Conservation (phyloP, 2,329 filamentous ascomycete genomes). For the Raffaelea arxii region DNA sequence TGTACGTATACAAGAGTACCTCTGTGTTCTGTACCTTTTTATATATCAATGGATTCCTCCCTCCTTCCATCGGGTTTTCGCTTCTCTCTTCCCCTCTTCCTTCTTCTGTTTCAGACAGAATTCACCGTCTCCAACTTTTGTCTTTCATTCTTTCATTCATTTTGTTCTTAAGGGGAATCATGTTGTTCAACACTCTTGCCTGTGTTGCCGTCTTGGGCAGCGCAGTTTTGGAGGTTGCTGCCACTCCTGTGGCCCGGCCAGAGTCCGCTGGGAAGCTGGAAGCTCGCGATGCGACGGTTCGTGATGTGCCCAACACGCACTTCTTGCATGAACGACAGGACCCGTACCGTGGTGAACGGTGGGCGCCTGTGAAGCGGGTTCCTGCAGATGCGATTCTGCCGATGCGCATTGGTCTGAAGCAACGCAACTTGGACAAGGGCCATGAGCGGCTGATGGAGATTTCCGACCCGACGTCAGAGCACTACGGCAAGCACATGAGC, state of each 20-base stretch:
- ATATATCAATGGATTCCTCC: background rate
- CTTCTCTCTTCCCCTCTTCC: background rate
- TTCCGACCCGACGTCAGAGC: constrained; percentile 16
- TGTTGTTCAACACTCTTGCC: constrained; percentile 3
- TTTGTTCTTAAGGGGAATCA: constrained; percentile 1
- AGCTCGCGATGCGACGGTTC: background rate
- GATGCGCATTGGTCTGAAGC: constrained; percentile 15
- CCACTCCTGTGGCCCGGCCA: constrained; percentile 3
- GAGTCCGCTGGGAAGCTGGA: too few species aligned
- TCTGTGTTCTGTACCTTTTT: too few species aligned
- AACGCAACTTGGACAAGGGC: constrained; percentile 20
- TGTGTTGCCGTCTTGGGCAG: constrained; percentile 2
- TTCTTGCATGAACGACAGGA: constrained; percentile 22
- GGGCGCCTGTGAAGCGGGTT: constrained; percentile 18
- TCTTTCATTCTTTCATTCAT: background rate
- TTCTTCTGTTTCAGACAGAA: background rate
- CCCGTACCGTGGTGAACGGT: constrained; percentile 15
- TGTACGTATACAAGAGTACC: too few species aligned
- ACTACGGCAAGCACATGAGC: constrained; percentile 29
- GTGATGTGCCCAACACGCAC: constrained; percentile 15
- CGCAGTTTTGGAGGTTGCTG: constrained; percentile 4
- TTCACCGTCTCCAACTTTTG: background rate
- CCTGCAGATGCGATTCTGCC: constrained; percentile 14
- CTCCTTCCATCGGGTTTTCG: background rate
- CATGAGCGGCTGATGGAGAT: constrained; percentile 22